These are phyloP conservation scores for Amniculicola lignicola DNA, from an alignment of 495 filamentous ascomycete genomes.

Conservation along the genomic window DNA sequence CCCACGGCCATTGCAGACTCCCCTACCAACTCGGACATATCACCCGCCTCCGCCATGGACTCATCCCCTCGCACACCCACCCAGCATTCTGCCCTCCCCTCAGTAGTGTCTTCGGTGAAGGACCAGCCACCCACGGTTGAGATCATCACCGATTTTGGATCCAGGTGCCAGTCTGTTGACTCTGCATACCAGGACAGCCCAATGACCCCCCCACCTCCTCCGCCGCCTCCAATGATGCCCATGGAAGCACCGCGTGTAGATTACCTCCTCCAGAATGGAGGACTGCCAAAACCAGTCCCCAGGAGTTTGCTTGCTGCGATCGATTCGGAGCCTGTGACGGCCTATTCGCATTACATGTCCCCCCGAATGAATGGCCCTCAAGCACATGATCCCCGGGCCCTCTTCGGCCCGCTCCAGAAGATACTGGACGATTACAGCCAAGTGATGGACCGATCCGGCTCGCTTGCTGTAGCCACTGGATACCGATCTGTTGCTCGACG, in stretches of 20 bases:
- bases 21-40: constrained; percentile 44
- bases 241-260: constrained; percentile 77
- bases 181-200: constrained; percentile 8
- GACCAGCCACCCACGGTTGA: constrained; percentile 35
- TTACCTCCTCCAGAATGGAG: constrained; percentile 84
- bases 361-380: constrained; percentile 33
- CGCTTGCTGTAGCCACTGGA: constrained; percentile 90
- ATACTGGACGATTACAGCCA: constrained; percentile 80
- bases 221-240: constrained; percentile 82
- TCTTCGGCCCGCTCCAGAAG: constrained; percentile 76
- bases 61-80: constrained; percentile 59
- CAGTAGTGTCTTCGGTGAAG: constrained; percentile 34
- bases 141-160: constrained; percentile 24
- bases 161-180: constrained; percentile 24
- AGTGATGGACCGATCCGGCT: constrained; percentile 78
- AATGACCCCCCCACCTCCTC: constrained; percentile 55
- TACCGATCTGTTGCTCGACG: constrained; percentile 92
- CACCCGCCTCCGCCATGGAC: constrained; percentile 39
- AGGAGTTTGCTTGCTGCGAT: constrained; percentile 59
- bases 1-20: constrained; percentile 37
- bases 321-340: constrained; percentile 27
- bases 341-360: constrained; percentile 49
- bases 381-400: constrained; percentile 52
- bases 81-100: constrained; percentile 49
- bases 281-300: constrained; percentile 63